Percentiles rank a stretch among this genome's conserved stretches.
Evolutionary conservation across 768 basidiomycete species (phyloP).

Genomic region (Tephrocybe sp.): DNA sequence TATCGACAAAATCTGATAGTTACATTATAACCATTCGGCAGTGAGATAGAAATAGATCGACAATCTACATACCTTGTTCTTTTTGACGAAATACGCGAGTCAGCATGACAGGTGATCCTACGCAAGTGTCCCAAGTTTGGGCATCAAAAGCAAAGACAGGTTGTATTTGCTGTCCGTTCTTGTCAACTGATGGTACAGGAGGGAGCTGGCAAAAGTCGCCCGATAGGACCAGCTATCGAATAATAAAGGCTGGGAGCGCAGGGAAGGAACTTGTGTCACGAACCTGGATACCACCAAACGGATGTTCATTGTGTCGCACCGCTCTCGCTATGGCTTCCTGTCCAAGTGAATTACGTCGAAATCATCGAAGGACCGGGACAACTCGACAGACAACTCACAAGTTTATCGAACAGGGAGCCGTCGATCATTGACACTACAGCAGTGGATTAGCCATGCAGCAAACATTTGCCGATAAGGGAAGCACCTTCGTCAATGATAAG

Average conservation of each 20-base stretch:
- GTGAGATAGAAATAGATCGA: not conserved
- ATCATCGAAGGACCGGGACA: not conserved
- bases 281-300: constrained; percentile 89
- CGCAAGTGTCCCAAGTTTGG: constrained; percentile 62
- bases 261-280: not conserved
- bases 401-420: constrained; percentile 75
- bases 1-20: constrained; percentile 64
- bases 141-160: constrained; percentile 80
- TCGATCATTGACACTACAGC: constrained; percentile 90
- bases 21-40: not conserved
- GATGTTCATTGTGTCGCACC: constrained; percentile 47
- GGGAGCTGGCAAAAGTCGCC: constrained; percentile 94
- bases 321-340: constrained; percentile 63
- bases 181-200: constrained; percentile 59
- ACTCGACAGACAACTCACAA: constrained; percentile 40
- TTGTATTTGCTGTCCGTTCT: constrained; percentile 45
- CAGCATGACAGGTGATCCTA: constrained; percentile 53
- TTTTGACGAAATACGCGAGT: constrained; percentile 86
- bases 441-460: not conserved
- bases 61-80: constrained; percentile 64
- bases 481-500: constrained; percentile 86
- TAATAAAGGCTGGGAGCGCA: not conserved
- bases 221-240: constrained; percentile 67
- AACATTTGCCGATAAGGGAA: constrained; percentile 17
- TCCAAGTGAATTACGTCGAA: constrained; percentile 22